Percentiles rank a stretch among this genome's conserved stretches.
These are phyloP conservation scores for Astrothelium subdiscretum DNA, from an alignment of 495 filamentous ascomycete genomes.

Conservation along the genomic window DNA sequence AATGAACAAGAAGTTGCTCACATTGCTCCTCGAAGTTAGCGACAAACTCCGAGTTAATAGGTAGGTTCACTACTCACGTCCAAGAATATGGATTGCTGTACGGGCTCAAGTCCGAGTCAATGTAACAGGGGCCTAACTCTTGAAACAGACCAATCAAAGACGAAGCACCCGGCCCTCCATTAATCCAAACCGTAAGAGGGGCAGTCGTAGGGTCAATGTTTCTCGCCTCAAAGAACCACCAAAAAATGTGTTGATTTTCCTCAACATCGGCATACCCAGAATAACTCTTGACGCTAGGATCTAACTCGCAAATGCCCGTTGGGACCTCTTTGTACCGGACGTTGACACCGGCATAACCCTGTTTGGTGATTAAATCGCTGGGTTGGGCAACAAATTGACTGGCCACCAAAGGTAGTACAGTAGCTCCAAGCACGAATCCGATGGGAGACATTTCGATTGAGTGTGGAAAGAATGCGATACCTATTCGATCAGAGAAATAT, in stretches of 20 bases:
- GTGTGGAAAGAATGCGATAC: background rate
- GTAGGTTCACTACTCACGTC: slow-evolving; percentile 46
- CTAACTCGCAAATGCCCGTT: slow-evolving; percentile 52
- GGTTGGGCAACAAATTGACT: slow-evolving; percentile 47
- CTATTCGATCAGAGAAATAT: background rate
- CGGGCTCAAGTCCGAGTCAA: slow-evolving; percentile 38
- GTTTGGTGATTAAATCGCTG: slow-evolving; percentile 38
- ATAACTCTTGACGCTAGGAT: slow-evolving; percentile 53
- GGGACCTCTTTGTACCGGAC: slow-evolving; percentile 51
- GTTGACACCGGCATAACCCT: slow-evolving; percentile 39
- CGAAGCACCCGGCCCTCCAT: slow-evolving; percentile 46
- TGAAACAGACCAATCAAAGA: slow-evolving; percentile 54
- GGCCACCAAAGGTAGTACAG: slow-evolving; percentile 10
- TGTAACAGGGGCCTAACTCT: slow-evolving; percentile 50
- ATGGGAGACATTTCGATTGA: background rate
- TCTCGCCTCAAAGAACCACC: slow-evolving; percentile 52
- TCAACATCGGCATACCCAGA: slow-evolving; percentile 55
- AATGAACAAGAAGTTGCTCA: slow-evolving; percentile 47
- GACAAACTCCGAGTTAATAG: slow-evolving; percentile 24
- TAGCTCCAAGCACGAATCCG: background rate
- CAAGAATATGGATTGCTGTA: slow-evolving; percentile 49
- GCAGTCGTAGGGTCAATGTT: slow-evolving; percentile 41
- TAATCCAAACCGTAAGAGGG: slow-evolving; percentile 54
- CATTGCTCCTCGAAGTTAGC: slow-evolving; percentile 27
- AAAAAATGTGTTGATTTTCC: slow-evolving; percentile 53